These are phyloP conservation scores for Diaporthe ampelina DNA, from an alignment of 2,329 filamentous ascomycete genomes.

Conservation along the genomic window DNA sequence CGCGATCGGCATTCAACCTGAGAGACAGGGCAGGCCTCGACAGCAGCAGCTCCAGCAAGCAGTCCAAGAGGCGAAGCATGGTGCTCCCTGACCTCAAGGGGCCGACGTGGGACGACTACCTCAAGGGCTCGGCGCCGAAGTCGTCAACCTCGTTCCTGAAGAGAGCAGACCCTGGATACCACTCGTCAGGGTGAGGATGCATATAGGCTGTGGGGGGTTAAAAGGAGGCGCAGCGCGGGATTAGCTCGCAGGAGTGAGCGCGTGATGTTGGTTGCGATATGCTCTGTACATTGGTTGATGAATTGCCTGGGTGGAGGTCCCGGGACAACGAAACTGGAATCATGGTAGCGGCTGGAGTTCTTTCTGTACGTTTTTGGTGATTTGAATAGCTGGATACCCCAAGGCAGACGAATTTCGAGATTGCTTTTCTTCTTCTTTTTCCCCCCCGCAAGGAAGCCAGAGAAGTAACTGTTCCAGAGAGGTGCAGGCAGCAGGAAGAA, in stretches of 20 bases:
- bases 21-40: constrained; percentile 34
- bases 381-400: constrained; percentile 33
- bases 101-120: constrained; percentile 51
- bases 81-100: constrained; percentile 45
- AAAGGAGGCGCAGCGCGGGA: not conserved
- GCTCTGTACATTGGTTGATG: not conserved
- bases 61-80: constrained; percentile 41
- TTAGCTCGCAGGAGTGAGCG: not conserved
- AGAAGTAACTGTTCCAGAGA: not conserved
- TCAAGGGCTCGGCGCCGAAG: constrained; percentile 43
- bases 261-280: not conserved
- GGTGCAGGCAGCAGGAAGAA: not conserved
- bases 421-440: not conserved
- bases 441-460: not conserved
- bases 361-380: constrained; percentile 18
- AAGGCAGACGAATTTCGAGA: constrained; percentile 20
- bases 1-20: constrained; percentile 27
- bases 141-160: constrained; percentile 32
- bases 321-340: not conserved
- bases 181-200: constrained; percentile 17
- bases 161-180: constrained; percentile 33
- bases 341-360: not conserved
- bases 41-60: constrained; percentile 31
- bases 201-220: not conserved
- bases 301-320: not conserved